Conservation (phyloP, 2,329 filamentous ascomycete genomes). For the Cryphonectria japonica region DNA sequence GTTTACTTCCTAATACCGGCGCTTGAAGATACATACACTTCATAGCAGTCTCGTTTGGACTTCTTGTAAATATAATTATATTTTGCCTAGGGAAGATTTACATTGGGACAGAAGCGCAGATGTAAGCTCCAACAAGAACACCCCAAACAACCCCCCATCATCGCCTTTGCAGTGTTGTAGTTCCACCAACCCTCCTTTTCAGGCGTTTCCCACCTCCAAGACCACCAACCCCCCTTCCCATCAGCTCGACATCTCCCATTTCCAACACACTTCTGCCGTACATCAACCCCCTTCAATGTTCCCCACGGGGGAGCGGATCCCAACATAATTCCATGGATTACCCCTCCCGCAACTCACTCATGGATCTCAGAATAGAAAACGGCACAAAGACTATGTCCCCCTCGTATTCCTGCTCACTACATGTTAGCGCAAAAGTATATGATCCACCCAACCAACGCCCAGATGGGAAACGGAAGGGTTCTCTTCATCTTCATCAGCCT, state of each 20-base stretch:
- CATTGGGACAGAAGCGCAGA: too few species aligned
- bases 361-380: neutral
- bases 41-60: conserved; percentile 16
- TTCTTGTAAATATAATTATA: conserved; percentile 17
- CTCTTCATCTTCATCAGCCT: too few species aligned
- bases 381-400: neutral
- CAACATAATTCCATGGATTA: neutral
- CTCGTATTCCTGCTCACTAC: neutral
- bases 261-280: too few species aligned
- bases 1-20: conserved; percentile 7
- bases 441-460: neutral
- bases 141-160: too few species aligned
- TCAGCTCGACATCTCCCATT: too few species aligned
- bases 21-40: conserved; percentile 10
- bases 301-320: neutral
- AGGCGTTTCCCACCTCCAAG: too few species aligned
- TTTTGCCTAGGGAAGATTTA: neutral
- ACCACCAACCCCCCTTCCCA: too few species aligned
- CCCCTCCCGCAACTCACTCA: neutral
- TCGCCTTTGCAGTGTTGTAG: too few species aligned
- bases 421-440: neutral
- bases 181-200: too few species aligned
- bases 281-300: too few species aligned
- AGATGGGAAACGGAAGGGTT: too few species aligned
- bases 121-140: too few species aligned